These are phyloP conservation scores for Podospora bellae-mahoneyi DNA, from an alignment of 495 filamentous ascomycete species.

Conservation along the genomic window DNA sequence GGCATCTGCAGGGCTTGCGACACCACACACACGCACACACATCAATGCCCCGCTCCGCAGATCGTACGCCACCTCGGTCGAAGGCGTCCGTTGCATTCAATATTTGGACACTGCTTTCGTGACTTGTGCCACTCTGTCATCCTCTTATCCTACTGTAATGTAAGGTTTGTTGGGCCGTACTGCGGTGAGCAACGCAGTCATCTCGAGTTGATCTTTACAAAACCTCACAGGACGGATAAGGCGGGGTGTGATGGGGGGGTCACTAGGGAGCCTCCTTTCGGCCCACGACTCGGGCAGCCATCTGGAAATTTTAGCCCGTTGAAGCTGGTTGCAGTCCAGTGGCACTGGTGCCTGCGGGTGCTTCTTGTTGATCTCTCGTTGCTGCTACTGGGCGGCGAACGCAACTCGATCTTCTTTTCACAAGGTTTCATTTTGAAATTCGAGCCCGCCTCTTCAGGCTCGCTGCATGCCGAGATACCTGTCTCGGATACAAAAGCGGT, in stretches of 20 bases:
- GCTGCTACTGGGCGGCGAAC: not conserved
- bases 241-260: not conserved
- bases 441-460: not conserved
- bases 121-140: not conserved
- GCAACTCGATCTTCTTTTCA: not conserved
- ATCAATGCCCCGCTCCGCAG: not conserved
- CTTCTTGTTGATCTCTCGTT: not conserved
- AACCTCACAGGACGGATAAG: not conserved
- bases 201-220: not conserved
- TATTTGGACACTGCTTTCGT: not conserved
- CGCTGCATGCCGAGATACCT: conserved; percentile 9
- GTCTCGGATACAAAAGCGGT: conserved; percentile 12
- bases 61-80: conserved; percentile 7
- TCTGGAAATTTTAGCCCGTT: too few species aligned
- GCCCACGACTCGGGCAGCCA: too few species aligned
- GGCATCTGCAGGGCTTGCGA: conserved; percentile 4
- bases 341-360: not conserved
- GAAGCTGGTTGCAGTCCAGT: not conserved
- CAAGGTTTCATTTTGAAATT: conserved; percentile 8
- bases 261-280: not conserved
- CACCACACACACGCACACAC: conserved; percentile 4
- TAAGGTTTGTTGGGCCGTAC: not conserved
- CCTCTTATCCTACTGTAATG: not conserved
- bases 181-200: not conserved
- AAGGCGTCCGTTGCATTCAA: not conserved